Base-by-base conservation (phyloP, 2,329 filamentous ascomycete genomes). In the Colletotrichum tabaci region DNA sequence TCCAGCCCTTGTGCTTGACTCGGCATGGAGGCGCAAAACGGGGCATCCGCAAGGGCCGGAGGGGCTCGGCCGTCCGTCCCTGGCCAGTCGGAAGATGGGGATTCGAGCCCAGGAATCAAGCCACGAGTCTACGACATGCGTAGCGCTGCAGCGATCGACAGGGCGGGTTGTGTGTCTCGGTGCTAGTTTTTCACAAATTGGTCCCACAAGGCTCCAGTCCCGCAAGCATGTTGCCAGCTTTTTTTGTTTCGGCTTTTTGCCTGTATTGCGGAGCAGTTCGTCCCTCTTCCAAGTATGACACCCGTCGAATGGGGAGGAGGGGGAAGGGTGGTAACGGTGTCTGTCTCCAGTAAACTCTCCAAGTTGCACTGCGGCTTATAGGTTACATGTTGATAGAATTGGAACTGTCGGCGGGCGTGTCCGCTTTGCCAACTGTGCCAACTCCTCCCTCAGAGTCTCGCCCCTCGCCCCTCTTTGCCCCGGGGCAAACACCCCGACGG, bases 61-160 rank as follows among this genome's bases (percentile, higher is more conserved):
- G 42, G 16, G 16, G 47, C 56, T 66, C 21, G 62, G 56, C 49
- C 67, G 21, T 53, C 38, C 38, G 8, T 10, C 49, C 18, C 18
- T 55, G 49, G 7, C 69, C 69, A 72, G 66, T 69, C 69, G 69
- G 69, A 72, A 72, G 38, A 47, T 15, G 52, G 42, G 57, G 23
- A 63, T 58, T 60, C 13, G 50, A 35, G 44, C 46, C 58, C 42
- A 64, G 35, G 40, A 46, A 46, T 35, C 52, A 40, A 50, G 56
- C 67, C 67, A 71, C 56, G 56, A 61, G 53, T 44, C 62, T 63
- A 67, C 49, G 67, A 50, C 63, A 50, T 49, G 40, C 62, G 50
- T 67, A 67, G 67, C 56, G 56, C 49, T 49, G 58, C 52, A 72
- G 60, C 18, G 69, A 72, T 72, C 69, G 65, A 58, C 69, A 72